A percentile compares a stretch with the other conserved stretches of the same genome.
phyloP scores from a whole-genome alignment of 2,329 filamentous ascomycete genomes.

The Fusarium sp. region DNA sequence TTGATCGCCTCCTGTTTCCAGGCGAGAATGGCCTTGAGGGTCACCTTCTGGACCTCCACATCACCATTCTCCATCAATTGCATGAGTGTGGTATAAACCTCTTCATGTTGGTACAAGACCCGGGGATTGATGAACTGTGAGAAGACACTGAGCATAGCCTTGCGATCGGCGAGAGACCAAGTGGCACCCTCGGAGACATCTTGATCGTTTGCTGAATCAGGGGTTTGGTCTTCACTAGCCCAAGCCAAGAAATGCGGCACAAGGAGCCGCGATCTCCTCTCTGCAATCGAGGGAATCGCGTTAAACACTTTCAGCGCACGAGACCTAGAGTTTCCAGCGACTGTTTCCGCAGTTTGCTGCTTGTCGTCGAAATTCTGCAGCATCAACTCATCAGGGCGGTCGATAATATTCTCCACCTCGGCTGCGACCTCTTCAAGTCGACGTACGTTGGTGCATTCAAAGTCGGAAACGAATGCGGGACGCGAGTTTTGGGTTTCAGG shows the following conservation, averaged over 20 bases:
- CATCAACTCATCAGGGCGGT: conserved; percentile 66
- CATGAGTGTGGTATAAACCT: conserved; percentile 80
- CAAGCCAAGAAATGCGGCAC: conserved; percentile 88
- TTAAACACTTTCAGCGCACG: conserved; percentile 84
- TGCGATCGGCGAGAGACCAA: conserved; percentile 84
- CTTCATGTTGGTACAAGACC: conserved; percentile 79
- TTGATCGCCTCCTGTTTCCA: conserved; percentile 85
- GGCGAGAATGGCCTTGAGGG: conserved; percentile 83
- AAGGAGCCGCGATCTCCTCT: conserved; percentile 84
- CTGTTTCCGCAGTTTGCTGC: conserved; percentile 63
- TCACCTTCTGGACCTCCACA: conserved; percentile 84
- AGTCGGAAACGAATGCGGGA: conserved; percentile 69
- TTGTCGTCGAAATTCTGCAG: conserved; percentile 70
- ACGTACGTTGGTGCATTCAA: conserved; percentile 82
- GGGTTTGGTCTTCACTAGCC: conserved; percentile 64
- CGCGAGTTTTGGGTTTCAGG: conserved; percentile 47
- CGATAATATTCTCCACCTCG: conserved; percentile 61
- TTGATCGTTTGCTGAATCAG: conserved; percentile 47
- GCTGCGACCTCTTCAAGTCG: conserved; percentile 63
- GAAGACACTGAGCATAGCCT: conserved; percentile 83
- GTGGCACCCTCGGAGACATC: conserved; percentile 50
- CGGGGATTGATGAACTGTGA: conserved; percentile 86
- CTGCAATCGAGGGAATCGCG: conserved; percentile 78
- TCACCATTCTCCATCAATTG: conserved; percentile 87
- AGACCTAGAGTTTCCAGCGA: conserved; percentile 68